phyloP scores from a whole-genome alignment of 2,329 filamentous ascomycete species.

The Arthrocladium fulminans region DNA sequence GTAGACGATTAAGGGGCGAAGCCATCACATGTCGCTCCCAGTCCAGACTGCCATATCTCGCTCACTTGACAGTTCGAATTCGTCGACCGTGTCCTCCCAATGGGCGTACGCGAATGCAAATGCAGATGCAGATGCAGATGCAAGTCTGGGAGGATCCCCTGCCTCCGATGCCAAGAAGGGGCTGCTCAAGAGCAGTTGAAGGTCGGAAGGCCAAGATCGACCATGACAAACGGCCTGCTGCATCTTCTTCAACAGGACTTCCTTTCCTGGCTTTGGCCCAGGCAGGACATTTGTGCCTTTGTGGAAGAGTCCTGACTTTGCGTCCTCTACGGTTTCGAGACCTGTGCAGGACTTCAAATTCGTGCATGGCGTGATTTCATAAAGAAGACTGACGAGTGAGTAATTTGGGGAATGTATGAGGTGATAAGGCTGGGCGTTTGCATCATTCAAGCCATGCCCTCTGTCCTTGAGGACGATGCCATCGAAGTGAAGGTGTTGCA shows the following conservation, averaged over 20 bases:
- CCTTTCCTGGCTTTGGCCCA: neutral
- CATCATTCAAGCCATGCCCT: neutral
- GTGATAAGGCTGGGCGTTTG: neutral
- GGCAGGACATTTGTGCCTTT: neutral
- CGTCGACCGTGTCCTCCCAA: constrained; percentile 1
- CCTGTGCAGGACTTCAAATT: constrained; percentile 5
- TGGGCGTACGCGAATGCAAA: neutral
- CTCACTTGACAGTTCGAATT: neutral
- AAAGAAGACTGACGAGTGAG: neutral
- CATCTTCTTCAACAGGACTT: constrained; percentile 1
- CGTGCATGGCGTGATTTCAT: neutral
- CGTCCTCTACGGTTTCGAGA: neutral
- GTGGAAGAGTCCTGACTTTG: neutral
- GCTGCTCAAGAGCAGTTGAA: no score
- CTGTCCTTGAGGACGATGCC: neutral
- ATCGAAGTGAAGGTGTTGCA: constrained; percentile 2
- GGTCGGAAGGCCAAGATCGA: neutral
- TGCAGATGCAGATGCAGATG: neutral
- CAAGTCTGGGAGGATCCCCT: no score
- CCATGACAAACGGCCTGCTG: constrained; percentile 3
- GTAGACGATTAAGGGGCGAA: no score
- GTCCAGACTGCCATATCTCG: neutral
- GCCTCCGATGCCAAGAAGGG: no score
- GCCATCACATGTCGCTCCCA: no score
- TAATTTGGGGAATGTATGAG: neutral